Base-by-base conservation (phyloP, 805 yeast species). In the Kuraishia piskuri region DNA sequence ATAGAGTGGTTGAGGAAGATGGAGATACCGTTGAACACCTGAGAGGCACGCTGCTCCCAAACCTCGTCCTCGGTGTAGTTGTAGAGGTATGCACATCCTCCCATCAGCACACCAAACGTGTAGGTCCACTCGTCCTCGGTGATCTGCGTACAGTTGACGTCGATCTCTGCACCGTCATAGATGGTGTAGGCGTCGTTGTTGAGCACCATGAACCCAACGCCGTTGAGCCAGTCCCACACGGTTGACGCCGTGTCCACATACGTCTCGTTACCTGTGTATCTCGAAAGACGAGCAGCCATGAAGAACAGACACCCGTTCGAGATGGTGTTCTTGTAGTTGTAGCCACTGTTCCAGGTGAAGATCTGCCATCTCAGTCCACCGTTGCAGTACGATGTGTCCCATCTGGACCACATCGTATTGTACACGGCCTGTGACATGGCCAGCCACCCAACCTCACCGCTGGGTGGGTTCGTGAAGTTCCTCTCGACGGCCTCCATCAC, bases 311-410 rank as follows among this genome's bases (percentile, higher is more conserved):
- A 88, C 24, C 96, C 97, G 68, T 89, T 91, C n/a, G 95, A 78
- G 55, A 91, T 89, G 40, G 96, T 74, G 68, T 92, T 92, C 68
- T 92, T 92, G 70, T 92, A 92, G 67, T 88, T 87, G 67, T 90
- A 92, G 57, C 98, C 99, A 6, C 89, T 77, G 67, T 92, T 92
- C 96, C 96, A 91, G 54, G 84, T 77, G 72, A 85, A 92, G 63
- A 92, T 92, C 73, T 92, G 98, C 98, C 98, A 92, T 69, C 97
- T 77, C 56, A 92, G 71, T 0, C 99, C 98, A 55, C 99, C 98
- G 48, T 76, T 79, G 71, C 99, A 92, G 53, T 73, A 63, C 2
- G 61, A 65, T 7, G 66, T 59, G 67, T 91, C 97, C 99, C 98
- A 92, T 67, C 97, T 80, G 26, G 75, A 70, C 45, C 88, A 83